Evolutionary conservation across 2,329 filamentous ascomycete species (phyloP), one percentile per base, ranked within the genome.

Genomic region (Fusarium citri): DNA sequence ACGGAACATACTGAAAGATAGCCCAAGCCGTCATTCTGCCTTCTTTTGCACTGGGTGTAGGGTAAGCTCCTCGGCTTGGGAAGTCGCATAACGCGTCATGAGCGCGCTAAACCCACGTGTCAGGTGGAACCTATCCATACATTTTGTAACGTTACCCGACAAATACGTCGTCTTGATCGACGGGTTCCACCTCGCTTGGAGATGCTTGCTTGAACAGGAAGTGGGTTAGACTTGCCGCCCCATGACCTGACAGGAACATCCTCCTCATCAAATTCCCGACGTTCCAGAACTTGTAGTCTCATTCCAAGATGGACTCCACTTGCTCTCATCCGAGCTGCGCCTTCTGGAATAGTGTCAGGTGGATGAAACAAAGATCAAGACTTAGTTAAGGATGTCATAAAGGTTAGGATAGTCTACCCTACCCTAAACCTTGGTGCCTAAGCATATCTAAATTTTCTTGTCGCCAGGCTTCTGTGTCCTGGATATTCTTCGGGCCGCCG

Each of bases 41-140:
- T n/a, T n/a, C 1, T 6, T 1, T 12, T n/a, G 6, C 6, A n/a
- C 10, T 4, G 6, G 5, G 7, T 37, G 3, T 37, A 37, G 34
- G 34, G 34, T 37, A 37, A 37, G 34, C 6, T 37, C 10, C 34
- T 37, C 18, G 6, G 18, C 10, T n/a, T 6, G 1, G 18, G 18
- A n/a, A 18, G 31, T n/a, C 34, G 18, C 3, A 7, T n/a, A 37
- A 37, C 10, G 34, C 34, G 34, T 37, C 10, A 37, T 37, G 34
- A 12, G 34, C 34, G 34, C 34, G 34, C 34, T 37, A 37, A 37
- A 7, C 34, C 34, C 34, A 37, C 34, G 34, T 37, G 34, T 37
- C 18, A 7, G 18, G 34, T 37, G 34, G 34, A n/a, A n/a, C 18
- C 10, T 1, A 11, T 37, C 34, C 18, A n/a, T 7, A n/a, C 34